Base-by-base conservation (phyloP, 306 rosid genomes). In the Senna siamea region DNA sequence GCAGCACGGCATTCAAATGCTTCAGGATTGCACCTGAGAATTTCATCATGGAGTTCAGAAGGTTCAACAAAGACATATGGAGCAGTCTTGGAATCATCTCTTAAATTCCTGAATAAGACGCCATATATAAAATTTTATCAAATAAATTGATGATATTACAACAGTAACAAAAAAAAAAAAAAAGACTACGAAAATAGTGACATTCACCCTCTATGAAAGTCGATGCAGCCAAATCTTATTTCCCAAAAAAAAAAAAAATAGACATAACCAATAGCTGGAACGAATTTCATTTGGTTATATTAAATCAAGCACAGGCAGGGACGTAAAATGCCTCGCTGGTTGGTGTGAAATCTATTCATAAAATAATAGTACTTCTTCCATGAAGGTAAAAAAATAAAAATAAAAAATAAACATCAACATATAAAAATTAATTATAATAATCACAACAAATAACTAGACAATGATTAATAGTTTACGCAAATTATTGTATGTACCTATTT, bases 21-120 rank as follows among this genome's bases (percentile, higher is more conserved):
- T 62, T 89, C 87, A 38, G 90, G 88, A 85, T 90, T 80, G 83
- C 72, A 83, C 78, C 81, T 85, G n/a, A 95, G 83, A 84, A 95
- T 96, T 77, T 86, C 92, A 48, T 86, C 90, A 22, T 83, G 86
- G 79, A 95, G 92, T 84, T 86, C 87, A 75, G 83, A 81, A 78
- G 92, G 87, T 69, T 87, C 96, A 19, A 65, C 74, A 35, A 82
- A 80, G 69, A 78, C 77, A 76, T 76, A 63, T 2, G 75, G 28
- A 86, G 58, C 82, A 73, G 46, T 84, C 35, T 50, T 66, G 70
- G 86, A 71, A 61, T 88, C 92, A 73, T 90, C 96, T 86, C 89
- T 80, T 62, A 95, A 87, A 77, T 86, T 92, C 94, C 99, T 95
- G 78, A 50, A 70, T n/a, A 76, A 43, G 52, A 76, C 20, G 60